Conservation (phyloP, 148 eudicot genomes). For the Fagopyrum homotropicum region DNA sequence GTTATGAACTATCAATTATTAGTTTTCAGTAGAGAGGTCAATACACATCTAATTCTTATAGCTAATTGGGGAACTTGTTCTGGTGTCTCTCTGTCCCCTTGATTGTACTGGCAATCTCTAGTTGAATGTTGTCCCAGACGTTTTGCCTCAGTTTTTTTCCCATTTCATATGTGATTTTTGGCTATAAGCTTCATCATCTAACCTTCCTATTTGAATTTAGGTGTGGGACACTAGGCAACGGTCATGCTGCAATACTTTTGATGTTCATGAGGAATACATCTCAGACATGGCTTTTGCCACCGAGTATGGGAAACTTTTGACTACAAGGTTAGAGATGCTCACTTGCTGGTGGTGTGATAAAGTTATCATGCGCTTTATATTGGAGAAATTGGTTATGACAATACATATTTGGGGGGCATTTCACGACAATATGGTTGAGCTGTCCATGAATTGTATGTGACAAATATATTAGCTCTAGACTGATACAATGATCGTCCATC, state of each 20-base stretch:
- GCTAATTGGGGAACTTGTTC: neutral
- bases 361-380: neutral
- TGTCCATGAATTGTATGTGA: neutral
- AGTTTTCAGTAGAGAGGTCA: neutral
- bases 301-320: slow-evolving; percentile 69
- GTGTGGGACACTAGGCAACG: slow-evolving; percentile 96
- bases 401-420: neutral
- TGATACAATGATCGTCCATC: neutral
- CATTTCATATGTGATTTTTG: neutral
- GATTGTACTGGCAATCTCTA: neutral
- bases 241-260: slow-evolving; percentile 61
- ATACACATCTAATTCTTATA: neutral
- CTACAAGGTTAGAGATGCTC: slow-evolving; percentile 54
- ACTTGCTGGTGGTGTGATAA: neutral
- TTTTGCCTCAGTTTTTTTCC: neutral
- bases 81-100: neutral
- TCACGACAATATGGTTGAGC: neutral
- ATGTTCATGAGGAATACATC: slow-evolving; percentile 79
- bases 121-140: neutral
- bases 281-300: slow-evolving; percentile 82
- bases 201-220: slow-evolving; percentile 24
- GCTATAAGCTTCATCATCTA: neutral
- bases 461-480: neutral
- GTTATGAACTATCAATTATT: neutral
- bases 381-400: neutral